Base-by-base conservation (phyloP, 345 rosid genomes). In the Populus euphratica region DNA sequence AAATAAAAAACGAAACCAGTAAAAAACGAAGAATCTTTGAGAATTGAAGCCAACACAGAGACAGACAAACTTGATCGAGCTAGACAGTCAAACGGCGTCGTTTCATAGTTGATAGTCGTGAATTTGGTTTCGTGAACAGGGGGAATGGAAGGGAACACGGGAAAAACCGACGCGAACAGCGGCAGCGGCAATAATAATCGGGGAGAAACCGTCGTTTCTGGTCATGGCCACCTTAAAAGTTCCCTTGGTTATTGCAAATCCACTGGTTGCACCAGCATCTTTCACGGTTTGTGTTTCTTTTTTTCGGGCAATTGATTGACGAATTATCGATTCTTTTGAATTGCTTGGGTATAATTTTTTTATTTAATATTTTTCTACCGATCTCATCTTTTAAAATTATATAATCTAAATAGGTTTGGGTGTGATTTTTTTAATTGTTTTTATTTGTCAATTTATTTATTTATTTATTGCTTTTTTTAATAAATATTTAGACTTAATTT, bases 211-310 rank as follows among this genome's bases (percentile, higher is more conserved):
- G 87, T 88, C 69, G 88, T 96, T 36, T 65, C 16, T 41, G 97
- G 93, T 84, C 84, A 80, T 25, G 94, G 92, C 70, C 81, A 84
- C 49, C 80, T 41, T 25, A 38, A 73, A 77, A 85, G 91, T 79
- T 70, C 91, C 52, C 94, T 97, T 70, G 94, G 94, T 52, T 96
- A 94, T 75, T 96, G 99, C 82, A 85, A 75, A 84, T 91, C 95
- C 63, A 11, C 83, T 16, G 73, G 74, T 18, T 56, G 74, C 41
- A 83, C 90, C 56, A 90, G 94, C 83, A 66, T 89, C 81, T 84
- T 93, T 75, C 95, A 91, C 77, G 99, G 99, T 96, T 70, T 41
- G 82, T 85, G 54, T 63, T 3, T 36, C 17, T 16, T 29, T 44
- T 8, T 16, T 5, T 38, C 43, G 8, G 7, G 14, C 49, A 61